phyloP scores from a whole-genome alignment of 176 grass and related monocot genomes.

The Rhynchospora breviuscula region DNA sequence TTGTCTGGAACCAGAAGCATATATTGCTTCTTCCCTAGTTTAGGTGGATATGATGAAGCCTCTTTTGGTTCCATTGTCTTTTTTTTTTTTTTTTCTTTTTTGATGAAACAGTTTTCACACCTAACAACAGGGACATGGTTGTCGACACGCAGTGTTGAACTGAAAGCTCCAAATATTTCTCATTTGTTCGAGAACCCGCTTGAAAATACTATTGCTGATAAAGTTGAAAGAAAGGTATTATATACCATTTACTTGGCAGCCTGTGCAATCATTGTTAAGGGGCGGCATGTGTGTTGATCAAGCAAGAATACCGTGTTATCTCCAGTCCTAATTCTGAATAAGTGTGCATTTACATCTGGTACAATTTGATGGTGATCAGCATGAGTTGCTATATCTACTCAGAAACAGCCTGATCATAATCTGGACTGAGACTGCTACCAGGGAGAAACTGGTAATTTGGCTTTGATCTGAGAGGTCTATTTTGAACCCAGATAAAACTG shows the following conservation, averaged over 20 bases:
- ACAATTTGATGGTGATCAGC: background rate
- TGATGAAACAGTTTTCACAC: background rate
- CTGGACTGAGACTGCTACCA: too few relatives aligned
- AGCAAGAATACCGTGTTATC: background rate
- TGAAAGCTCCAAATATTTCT: background rate
- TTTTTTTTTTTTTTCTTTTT: background rate
- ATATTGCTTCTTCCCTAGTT: background rate
- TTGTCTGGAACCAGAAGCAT: background rate
- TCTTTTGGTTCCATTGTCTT: too few relatives aligned
- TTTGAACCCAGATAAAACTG: background rate
- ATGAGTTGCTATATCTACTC: background rate
- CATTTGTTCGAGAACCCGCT: background rate
- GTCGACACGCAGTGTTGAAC: background rate
- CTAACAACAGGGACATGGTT: background rate
- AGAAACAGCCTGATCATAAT: background rate
- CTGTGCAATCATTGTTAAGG: background rate
- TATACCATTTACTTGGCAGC: background rate
- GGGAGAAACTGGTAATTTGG: background rate
- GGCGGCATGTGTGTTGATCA: background rate
- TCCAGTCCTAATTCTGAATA: background rate
- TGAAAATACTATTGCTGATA: background rate
- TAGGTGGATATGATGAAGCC: background rate
- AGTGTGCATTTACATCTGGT: background rate
- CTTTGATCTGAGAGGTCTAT: background rate
- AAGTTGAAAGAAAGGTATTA: slow-evolving; percentile 5